Base-by-base conservation (phyloP, 371 early-diverging fungal genomes). In the Funneliformis caledonium region DNA sequence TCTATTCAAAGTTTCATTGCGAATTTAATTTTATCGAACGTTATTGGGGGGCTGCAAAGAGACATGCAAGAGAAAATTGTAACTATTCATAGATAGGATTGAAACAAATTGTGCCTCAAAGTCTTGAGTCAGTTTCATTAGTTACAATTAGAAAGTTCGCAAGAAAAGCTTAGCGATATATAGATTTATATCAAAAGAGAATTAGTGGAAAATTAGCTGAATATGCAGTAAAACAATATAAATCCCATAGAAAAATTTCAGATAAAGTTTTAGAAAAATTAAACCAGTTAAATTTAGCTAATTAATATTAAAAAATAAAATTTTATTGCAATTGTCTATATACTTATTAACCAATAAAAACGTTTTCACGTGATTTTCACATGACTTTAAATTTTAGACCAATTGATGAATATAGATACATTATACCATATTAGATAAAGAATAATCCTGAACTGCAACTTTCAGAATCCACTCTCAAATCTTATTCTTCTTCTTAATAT, bases 111-210 rank as follows among this genome's bases (percentile, higher is more conserved):
- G 73, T 80, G 0, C 78, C 80, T 80, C 4, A 77, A 78, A 75
- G 68, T 80, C 50, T 82, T 62, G 82, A 82, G 56, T 82, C 72
- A 2, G 82, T 82, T 45, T 65, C 68, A 62, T 76, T 82, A 76
- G 78, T 77, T 48, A 80, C 80, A 47, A 82, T 76, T 76, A 64
- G 61, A 76, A 76, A 62, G 43, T 62, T 62, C 33, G 2, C 64
- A 1, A 60, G 43, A 64, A 76, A 76, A 76, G 14, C 37, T 62
- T 62, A 31, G 64, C 16, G 2, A 12, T 76, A 76, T 26, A 76
- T 75, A 9, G 4, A 75, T 75, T 22, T 75, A 22, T 75, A 75
- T 75, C 50, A 42, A 43, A 75, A 75, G 16, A 65, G 64, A 9
- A 31, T 76, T 43, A 60, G 19, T 37, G 1, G 43, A 19, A 76